Evolutionary conservation across 495 filamentous ascomycete species (phyloP).

Genomic region (Annulohypoxylon bovei): DNA sequence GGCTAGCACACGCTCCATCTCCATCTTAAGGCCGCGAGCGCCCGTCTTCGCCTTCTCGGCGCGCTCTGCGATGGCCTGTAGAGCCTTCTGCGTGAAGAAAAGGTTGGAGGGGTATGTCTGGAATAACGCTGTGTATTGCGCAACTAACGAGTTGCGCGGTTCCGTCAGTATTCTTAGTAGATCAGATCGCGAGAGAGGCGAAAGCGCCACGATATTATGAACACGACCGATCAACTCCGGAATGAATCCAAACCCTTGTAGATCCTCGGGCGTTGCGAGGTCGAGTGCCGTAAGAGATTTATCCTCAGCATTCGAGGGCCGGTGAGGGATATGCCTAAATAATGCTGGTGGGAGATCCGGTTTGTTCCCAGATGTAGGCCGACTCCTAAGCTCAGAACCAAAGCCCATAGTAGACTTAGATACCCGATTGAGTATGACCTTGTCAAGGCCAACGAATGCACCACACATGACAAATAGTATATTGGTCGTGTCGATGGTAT

Average conservation of each 20-base stretch:
- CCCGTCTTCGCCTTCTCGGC: constrained; percentile 84
- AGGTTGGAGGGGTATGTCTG: constrained; percentile 83
- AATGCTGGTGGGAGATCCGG: constrained; percentile 54
- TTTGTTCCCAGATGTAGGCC: constrained; percentile 46
- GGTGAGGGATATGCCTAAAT: constrained; percentile 56
- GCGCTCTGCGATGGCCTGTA: constrained; percentile 79
- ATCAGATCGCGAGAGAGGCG: constrained; percentile 78
- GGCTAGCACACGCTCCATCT: constrained; percentile 85
- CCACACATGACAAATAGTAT: constrained; percentile 97
- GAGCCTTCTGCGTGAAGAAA: constrained; percentile 79
- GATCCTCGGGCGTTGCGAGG: constrained; percentile 79
- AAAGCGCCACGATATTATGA: constrained; percentile 85
- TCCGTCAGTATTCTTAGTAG: constrained; percentile 91
- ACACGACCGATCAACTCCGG: constrained; percentile 93
- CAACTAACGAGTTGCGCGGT: constrained; percentile 84
- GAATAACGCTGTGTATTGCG: constrained; percentile 88
- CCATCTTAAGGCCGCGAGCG: constrained; percentile 85
- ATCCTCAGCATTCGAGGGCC: constrained; percentile 26
- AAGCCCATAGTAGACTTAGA: constrained; percentile 92
- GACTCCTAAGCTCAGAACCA: constrained; percentile 77
- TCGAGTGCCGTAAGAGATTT: constrained; percentile 77
- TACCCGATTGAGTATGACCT: constrained; percentile 84
- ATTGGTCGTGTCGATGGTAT: constrained; percentile 91
- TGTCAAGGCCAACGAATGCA: constrained; percentile 93
- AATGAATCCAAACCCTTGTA: constrained; percentile 93